Conservation (phyloP, 495 filamentous ascomycete genomes). For the Aspergillus nidulans region DNA sequence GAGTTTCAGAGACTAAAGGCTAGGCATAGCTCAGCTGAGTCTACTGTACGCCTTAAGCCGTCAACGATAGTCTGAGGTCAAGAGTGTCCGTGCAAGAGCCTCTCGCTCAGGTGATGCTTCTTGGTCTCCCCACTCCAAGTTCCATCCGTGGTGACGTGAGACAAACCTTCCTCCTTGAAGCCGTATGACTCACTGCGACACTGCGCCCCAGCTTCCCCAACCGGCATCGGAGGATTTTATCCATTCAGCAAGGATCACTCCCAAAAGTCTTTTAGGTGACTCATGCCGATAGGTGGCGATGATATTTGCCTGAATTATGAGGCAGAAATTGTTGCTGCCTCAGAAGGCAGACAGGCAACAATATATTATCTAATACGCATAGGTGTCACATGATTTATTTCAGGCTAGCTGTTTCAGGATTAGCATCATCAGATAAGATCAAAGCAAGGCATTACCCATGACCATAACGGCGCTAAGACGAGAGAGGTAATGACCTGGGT, state of each 20-base stretch:
- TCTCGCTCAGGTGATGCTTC: conserved; percentile 8
- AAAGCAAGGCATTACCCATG: neutral
- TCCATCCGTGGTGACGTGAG: neutral
- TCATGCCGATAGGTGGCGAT: conserved; percentile 6
- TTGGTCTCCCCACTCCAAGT: neutral
- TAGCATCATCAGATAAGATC: conserved; percentile 26
- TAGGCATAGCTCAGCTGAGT: neutral
- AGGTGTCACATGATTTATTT: neutral
- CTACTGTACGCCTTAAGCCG: neutral
- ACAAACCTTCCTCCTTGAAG: neutral
- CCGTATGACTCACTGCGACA: neutral
- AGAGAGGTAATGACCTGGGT: neutral
- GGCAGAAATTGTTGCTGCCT: neutral
- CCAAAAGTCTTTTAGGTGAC: neutral
- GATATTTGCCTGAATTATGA: neutral
- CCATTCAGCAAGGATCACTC: neutral
- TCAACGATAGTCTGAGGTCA: neutral
- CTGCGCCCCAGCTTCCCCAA: neutral
- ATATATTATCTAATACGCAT: neutral
- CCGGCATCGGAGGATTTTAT: neutral
- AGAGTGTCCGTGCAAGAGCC: neutral
- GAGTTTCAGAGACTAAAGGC: neutral
- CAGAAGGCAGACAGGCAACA: neutral
- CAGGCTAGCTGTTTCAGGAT: neutral
- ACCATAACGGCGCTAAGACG: neutral